Evolutionary conservation across 805 yeast species (phyloP).

Genomic region (Candida xiaguanensis): DNA sequence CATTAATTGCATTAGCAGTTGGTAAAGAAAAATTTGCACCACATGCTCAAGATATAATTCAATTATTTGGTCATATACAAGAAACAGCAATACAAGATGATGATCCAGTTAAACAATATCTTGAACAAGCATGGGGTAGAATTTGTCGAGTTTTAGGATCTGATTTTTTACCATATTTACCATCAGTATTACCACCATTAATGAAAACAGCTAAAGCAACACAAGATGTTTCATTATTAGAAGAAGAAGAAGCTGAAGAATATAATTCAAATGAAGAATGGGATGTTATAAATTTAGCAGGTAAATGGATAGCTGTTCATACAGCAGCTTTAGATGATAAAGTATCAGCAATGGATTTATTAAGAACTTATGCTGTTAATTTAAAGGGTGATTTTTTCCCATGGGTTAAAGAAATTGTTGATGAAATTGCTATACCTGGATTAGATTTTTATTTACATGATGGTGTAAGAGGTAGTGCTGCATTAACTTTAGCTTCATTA

Average conservation of each 20-base stretch:
- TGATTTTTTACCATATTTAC: constrained; percentile 80
- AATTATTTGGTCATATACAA: constrained; percentile 71
- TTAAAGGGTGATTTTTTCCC: constrained; percentile 79
- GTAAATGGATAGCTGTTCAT: constrained; percentile 91
- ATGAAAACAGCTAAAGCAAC: constrained; percentile 81
- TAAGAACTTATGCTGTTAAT: constrained; percentile 80
- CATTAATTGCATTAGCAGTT: constrained; percentile 90
- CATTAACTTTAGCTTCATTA: constrained; percentile 76
- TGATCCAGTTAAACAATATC: constrained; percentile 81
- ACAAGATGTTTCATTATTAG: constrained; percentile 84
- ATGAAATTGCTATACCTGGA: constrained; percentile 81
- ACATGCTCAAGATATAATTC: constrained; percentile 69
- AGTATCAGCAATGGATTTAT: constrained; percentile 84
- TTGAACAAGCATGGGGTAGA: constrained; percentile 96
- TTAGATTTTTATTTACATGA: constrained; percentile 89
- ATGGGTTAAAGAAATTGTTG: constrained; percentile 73
- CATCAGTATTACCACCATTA: constrained; percentile 86
- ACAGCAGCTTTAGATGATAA: constrained; percentile 94
- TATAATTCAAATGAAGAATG: constrained; percentile 84
- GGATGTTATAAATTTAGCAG: constrained; percentile 89
- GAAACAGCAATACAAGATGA: constrained; percentile 56
- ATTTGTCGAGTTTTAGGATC: constrained; percentile 81
- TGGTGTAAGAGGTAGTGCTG: constrained; percentile 91
- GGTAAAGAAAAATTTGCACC: constrained; percentile 85
- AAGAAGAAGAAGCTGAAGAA: constrained; percentile 83